Evolutionary conservation across 768 basidiomycete species (phyloP), one percentile per base, ranked within the genome.

Genomic region (Panaeolus cyanescens): DNA sequence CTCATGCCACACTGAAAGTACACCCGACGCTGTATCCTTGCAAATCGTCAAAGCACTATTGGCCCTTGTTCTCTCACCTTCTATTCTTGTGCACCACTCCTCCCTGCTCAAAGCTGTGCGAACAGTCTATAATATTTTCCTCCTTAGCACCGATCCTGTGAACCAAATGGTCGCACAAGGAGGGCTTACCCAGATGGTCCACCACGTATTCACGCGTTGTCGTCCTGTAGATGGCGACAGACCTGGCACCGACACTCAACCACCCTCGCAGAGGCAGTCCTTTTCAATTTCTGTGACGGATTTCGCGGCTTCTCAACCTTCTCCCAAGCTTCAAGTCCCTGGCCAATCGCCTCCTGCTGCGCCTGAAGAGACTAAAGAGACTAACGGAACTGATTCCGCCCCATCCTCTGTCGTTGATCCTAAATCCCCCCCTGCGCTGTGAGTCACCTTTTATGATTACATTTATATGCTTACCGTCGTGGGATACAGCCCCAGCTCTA

Each of bases 101-200:
- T 92, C 94, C 10, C 81, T 99, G 42, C 84, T 99, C 65, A 98
- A 98, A 74, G 95, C 95, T 30, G 93, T 99, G 32, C 86, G 97
- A 53, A 98, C 97, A 19, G 97, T 99, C 3, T 99, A 99, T 79
- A 99, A 99, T 72, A 90, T 99, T 61, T 99, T 99, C 73, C 81
- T 99, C 28, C 82, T 99, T 61, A 95, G 93, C 67, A 82, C 84
- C 20, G 94, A 96, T 69, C 84, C 90, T 4, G 91, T 95, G 55
- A 99, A 96, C 66, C 97, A 99, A 76, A 96, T 93, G 80, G 96
- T 99, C 34, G 97, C 97, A 17, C 97, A 99, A 74, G 97, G 96
- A 19, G 95, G 96, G 17, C 84, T 99, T 17, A 95, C 95, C 0
- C 97, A 99, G 74, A 99, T 99, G 89, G 95, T 99, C 2, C 92